These are phyloP conservation scores for Diaporthe destruens DNA, from an alignment of 2,329 filamentous ascomycete species.

Conservation along the genomic window DNA sequence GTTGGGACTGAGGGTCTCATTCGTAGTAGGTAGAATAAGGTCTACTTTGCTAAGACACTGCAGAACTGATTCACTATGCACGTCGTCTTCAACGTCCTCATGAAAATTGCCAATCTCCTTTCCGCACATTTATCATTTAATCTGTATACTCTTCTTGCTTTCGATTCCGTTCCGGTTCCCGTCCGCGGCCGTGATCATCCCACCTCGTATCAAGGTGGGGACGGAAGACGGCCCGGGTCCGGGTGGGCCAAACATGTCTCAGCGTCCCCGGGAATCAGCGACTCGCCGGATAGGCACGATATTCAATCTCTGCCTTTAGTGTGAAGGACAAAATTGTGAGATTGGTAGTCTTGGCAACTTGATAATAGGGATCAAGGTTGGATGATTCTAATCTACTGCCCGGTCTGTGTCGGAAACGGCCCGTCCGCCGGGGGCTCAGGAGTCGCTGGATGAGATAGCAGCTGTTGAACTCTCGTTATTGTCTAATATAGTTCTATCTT, in stretches of 20 bases:
- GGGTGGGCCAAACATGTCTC: background rate
- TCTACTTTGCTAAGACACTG: too few species aligned
- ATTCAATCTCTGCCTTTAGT: background rate
- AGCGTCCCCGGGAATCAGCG: background rate
- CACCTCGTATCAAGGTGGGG: background rate
- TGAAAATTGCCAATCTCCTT: background rate
- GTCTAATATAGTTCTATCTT: background rate
- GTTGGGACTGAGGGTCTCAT: too few species aligned
- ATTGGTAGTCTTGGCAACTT: background rate
- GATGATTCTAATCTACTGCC: background rate
- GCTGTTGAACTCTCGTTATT: background rate
- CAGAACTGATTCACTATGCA: background rate
- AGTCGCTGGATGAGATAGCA: background rate
- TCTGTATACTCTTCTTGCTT: background rate
- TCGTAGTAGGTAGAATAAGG: background rate
- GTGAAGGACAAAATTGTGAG: background rate
- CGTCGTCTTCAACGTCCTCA: background rate
- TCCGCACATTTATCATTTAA: background rate
- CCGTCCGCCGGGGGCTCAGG: background rate
- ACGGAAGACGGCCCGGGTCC: constrained; percentile 9
- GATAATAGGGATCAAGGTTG: background rate
- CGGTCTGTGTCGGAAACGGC: background rate
- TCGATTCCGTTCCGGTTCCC: background rate
- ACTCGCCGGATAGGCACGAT: background rate
- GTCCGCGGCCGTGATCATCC: background rate